Percentiles rank a stretch among this genome's conserved stretches.
phyloP scores from a whole-genome alignment of 2,329 filamentous ascomycete species.

The Colletotrichum sojae region DNA sequence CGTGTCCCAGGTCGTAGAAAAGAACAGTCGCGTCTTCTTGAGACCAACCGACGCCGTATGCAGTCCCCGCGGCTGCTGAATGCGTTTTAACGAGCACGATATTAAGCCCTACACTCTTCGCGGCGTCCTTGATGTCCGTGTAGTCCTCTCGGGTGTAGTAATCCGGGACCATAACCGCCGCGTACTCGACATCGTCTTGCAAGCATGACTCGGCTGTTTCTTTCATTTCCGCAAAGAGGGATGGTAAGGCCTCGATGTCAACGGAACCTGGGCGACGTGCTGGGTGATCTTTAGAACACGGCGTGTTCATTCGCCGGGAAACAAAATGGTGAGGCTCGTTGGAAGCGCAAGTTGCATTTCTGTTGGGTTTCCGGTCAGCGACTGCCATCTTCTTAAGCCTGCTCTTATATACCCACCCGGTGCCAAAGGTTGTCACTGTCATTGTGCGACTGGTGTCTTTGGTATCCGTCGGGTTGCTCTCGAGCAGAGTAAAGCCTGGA shows the following conservation, averaged over 20 bases:
- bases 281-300: background rate
- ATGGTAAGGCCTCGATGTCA: background rate
- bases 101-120: background rate
- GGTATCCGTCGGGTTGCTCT: background rate
- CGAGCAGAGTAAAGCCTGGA: background rate
- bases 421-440: too few relatives aligned
- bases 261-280: too few relatives aligned
- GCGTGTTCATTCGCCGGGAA: background rate
- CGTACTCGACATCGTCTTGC: background rate
- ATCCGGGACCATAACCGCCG: background rate
- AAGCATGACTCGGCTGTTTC: background rate
- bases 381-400: background rate
- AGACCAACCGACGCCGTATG: background rate
- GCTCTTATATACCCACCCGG: too few relatives aligned
- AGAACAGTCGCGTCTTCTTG: background rate
- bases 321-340: background rate
- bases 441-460: too few relatives aligned
- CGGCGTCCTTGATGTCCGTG: background rate
- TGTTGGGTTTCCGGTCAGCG: background rate
- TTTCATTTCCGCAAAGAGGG: background rate
- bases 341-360: background rate
- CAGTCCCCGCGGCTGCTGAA: background rate
- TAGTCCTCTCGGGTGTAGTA: background rate
- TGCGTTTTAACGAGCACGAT: background rate
- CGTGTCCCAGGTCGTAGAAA: background rate